Base-by-base conservation (phyloP, 1,284 basidiomycete species). In the Ceratorhiza oryzae-sativae region DNA sequence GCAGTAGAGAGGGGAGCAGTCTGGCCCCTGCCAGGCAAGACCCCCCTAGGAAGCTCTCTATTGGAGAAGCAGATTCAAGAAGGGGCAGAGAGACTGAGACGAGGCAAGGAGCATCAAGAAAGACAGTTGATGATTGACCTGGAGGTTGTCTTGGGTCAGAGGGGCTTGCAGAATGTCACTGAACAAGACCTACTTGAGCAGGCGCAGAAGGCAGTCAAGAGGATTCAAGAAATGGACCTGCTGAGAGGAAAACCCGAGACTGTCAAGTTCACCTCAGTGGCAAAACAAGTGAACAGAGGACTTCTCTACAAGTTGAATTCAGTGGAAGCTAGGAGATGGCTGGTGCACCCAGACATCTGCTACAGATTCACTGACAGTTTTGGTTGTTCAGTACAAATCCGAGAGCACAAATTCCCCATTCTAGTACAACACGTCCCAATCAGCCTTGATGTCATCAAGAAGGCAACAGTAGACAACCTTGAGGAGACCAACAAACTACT, bases 331-430 rank as follows among this genome's bases (percentile, higher is more conserved):
- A 61, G 42, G 25, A 25, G 42, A 4, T 61, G 59, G 59, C 59
- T 61, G 27, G 42, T 27, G 41, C 41, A 41, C n/a, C 59, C 59
- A 5, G 41, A 61, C 20, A 41, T 61, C 18, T 61, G 59, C 15
- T 12, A 46, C 18, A 61, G 42, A 46, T 46, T 61, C 27, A 46
- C 59, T 58, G 56, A 58, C 9, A 34, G 34, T 20, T 58, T 58
- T 39, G 56, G 56, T 15, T 58, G 32, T n/a, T 15, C 20, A 20
- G 23, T 39, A 1, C 30, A 15, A 23, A 23, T 39, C 56, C n/a
- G 56, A 5, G 18, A 36, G 34, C n/a, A 34, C 18, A 53, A 67
- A 41, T 51, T 41, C 49, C 46, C 46, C 10, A 34, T 67, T 2
- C 18, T 55, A 1, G 48, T 53, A 10, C 30, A 67, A n/a, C n/a